Evolutionary conservation across 2,329 filamentous ascomycete genomes (phyloP), one percentile per base, ranked within the genome.

Genomic region (Fusarium proliferatum): DNA sequence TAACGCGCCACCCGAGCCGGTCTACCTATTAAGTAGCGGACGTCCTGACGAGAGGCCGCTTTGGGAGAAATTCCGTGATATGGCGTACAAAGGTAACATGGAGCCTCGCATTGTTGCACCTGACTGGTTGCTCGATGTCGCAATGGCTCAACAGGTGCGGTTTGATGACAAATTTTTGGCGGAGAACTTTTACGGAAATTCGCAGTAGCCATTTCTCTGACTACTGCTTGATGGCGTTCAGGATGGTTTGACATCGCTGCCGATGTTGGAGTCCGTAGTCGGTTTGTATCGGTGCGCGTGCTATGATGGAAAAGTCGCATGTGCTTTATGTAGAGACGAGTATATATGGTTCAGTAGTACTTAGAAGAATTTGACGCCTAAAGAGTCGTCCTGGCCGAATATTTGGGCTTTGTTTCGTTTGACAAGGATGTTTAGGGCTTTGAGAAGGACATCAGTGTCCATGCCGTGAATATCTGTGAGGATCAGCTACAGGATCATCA

Each of bases 311-410:
- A 66, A 59, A 46, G 56, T 55, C 51, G 67, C 55, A 57, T 70
- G 60, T 69, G 42, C 46, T 49, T 68, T 62, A 71, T 63, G 64
- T 75, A 73, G 64, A 72, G 60, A 73, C 64, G 68, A 67, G 59
- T 46, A 52, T 64, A n/a, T 26, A 63, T 67, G 55, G 64, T 33
- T 46, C n/a, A 69, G 59, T 33, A 33, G 33, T 61, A 45, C 53
- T 91, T 85, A 98, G 81, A 98, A 98, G 85, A 99, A 98, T 85
- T 99, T 99, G 74, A 98, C 94, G 78, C 96, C 96, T 79, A 93
- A 90, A 69, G 94, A 93, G 80, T 96, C 94, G 78, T 96, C 95
- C 61, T 90, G 89, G 39, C 96, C 96, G 84, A 99, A 98, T 33
- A 98, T 91, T 82, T 98, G 96, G 19, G 95, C 96, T 84, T 93